phyloP scores from a whole-genome alignment of 768 basidiomycete genomes.

The Nidularia pulvinata region DNA sequence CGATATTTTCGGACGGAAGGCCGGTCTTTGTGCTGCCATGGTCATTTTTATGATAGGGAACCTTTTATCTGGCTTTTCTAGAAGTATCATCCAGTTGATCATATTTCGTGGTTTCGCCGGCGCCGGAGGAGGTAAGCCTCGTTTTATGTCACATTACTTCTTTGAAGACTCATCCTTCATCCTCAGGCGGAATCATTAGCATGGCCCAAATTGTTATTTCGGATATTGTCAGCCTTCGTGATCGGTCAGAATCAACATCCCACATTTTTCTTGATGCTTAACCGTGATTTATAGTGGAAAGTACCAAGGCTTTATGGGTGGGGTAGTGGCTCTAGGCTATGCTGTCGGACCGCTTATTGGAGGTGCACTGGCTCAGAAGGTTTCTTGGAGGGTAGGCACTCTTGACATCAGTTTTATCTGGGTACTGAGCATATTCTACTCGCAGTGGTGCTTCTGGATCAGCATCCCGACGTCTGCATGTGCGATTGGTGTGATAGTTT shows the following conservation, averaged over 20 bases:
- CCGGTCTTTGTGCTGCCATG: conserved; percentile 55
- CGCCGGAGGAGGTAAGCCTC: conserved; percentile 53
- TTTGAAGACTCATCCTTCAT: neutral
- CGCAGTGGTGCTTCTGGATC: conserved; percentile 77
- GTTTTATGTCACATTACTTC: neutral
- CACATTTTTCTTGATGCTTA: neutral
- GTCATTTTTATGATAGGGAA: conserved; percentile 67
- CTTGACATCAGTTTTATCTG: neutral
- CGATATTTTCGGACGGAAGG: conserved; percentile 70
- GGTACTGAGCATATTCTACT: neutral
- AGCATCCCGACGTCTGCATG: conserved; percentile 58
- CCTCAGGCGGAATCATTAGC: conserved; percentile 57
- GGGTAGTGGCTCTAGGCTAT: conserved; percentile 55
- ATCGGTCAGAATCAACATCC: conserved; percentile 37
- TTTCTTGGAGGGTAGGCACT: conserved; percentile 55
- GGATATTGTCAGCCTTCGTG: conserved; percentile 71
- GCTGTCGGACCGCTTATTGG: conserved; percentile 70
- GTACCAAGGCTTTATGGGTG: conserved; percentile 76
- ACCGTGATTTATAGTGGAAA: conserved; percentile 49
- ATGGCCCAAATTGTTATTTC: conserved; percentile 73
- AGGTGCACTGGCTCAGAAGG: conserved; percentile 61
- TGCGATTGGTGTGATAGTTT: conserved; percentile 54
- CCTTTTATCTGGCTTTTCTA: conserved; percentile 65
- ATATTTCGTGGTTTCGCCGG: conserved; percentile 69
- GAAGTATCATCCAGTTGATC: conserved; percentile 66